Evolutionary conservation across 352 stramenopile species (phyloP), one percentile per base, ranked within the genome.

Genomic region (Globisporangium mamillatum): DNA sequence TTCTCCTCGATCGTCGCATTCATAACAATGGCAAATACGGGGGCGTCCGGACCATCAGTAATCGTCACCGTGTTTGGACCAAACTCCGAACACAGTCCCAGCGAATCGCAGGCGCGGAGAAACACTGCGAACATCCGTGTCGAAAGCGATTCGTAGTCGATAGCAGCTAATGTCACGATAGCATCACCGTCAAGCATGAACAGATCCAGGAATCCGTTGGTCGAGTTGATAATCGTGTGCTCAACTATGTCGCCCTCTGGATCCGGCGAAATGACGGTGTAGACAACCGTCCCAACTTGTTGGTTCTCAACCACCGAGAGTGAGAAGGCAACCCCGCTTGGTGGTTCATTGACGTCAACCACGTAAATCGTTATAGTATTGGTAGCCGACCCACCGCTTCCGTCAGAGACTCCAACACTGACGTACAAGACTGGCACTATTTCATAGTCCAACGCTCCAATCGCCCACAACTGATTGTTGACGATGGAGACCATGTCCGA

Each of bases 241-340:
- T 67, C 52, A 25, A 89, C 48, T 1, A 29, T 52, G 57, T 87
- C 77, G 9, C 78, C 73, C 63, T 89, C 80, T 44, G 78, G 78
- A 58, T 89, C 80, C 2, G 20, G 53, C 10, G 64, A 71, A 7
- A 69, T 12, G 25, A 89, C 64, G 0, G 67, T 61, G 20, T 63
- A 61, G 1, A 76, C 67, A 41, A 76, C 46, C 14, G 71, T 73
- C 25, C 67, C 70, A 7, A 85, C n/a, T 2, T 60, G 61, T 22
- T 71, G 38, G 60, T 89, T 86, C 59, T 89, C 80, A 16, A 59
- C 5, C 32, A 89, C 27, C 16, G 68, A 58, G 18, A 71, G 56
- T 1, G 66, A 63, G 56, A 89, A 85, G 0, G 27, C 3, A 18
- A 54, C 62, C 16, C 73, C 73, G 22, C 14, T 48, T 27, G 80